Evolutionary conservation across 345 rosid species (phyloP), one percentile per base, ranked within the genome.

Genomic region (Eucalyptus microcorys): DNA sequence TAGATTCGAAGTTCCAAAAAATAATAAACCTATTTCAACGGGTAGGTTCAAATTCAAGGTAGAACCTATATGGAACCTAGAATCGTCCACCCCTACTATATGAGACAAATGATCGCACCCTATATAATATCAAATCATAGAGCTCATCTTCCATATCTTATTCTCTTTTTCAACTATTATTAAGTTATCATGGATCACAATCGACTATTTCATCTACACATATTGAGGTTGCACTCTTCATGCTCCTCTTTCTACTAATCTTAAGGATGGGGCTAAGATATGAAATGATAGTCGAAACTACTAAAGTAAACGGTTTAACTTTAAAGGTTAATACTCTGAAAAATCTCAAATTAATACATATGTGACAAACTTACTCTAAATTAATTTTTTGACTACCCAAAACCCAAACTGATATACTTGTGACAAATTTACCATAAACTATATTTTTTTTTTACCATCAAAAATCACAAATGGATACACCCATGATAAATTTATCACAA

Each of bases 391-490:
- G 2, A 49, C 6, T 1, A 49, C 1, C 0, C 14, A 49, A 49
- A 49, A 49, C 2, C 6, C 6, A 49, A 14, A 14, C 6, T 0
- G 0, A 49, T 49, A 14, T 1, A 13, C 0, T 49, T 49, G 1
- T 49, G 0, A 49, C 0, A 49, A 49, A 49, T 49, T 49, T 49
- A 14, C 0, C 50, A 49, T 49, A 49, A 49, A 14, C 0, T 49
- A 1, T 4, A n/a, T 49, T 0, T 49, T 49, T 43, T 49, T 49
- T 49, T 49, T 4, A 49, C 0, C 16, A 49, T 49, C 16, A 49
- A 4, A 49, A 49, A 0, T 16, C 50, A 13, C 0, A 4, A 49
- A 49, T 49, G 16, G 2, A 13, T 14, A 48, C 2, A 0, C 0
- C 6, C 1, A 2, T 14, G 1, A 49, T 14, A 13, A 13, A 14